These are phyloP conservation scores for Dendrocalamus sinicus DNA, from an alignment of 176 grass and related monocot genomes.

Conservation along the genomic window DNA sequence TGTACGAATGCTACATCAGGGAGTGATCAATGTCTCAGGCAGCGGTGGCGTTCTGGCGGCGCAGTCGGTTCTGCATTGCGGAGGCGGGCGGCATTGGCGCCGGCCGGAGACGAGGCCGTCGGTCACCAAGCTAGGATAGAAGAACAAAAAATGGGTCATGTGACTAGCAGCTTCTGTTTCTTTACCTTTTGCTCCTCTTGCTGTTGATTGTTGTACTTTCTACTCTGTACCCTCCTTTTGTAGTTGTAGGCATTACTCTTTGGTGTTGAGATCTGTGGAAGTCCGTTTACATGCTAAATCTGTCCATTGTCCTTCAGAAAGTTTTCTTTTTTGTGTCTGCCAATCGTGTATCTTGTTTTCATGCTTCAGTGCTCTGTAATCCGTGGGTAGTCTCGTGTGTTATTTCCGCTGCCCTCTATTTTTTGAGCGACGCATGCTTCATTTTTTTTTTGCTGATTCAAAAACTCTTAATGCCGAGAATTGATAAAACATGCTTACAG, in stretches of 20 bases:
- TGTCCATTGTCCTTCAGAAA: neutral
- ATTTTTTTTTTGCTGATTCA: neutral
- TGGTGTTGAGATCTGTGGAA: neutral
- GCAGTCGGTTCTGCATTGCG: neutral
- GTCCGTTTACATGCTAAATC: neutral
- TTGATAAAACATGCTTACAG: too few species aligned
- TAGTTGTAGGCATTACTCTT: neutral
- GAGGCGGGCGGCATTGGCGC: conserved; percentile 1
- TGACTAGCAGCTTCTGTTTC: conserved; percentile 60
- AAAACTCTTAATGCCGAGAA: neutral
- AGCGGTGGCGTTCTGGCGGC: neutral
- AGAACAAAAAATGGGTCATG: conserved; percentile 56
- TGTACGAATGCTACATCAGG: neutral
- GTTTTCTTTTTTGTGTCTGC: neutral
- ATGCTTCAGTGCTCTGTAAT: neutral
- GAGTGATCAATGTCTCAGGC: neutral
- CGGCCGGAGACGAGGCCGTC: neutral
- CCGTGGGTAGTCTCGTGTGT: neutral
- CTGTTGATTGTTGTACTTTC: neutral
- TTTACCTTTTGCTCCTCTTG: neutral
- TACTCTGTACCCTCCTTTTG: neutral
- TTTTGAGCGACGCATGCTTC: too few species aligned
- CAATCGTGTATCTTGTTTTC: neutral
- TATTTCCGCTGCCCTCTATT: neutral
- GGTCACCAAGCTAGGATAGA: conserved; percentile 27